Evolutionary conservation across 129 eudicot species (phyloP), one percentile per base, ranked within the genome.

Genomic region (Pseudognaphalium luteoalbum): DNA sequence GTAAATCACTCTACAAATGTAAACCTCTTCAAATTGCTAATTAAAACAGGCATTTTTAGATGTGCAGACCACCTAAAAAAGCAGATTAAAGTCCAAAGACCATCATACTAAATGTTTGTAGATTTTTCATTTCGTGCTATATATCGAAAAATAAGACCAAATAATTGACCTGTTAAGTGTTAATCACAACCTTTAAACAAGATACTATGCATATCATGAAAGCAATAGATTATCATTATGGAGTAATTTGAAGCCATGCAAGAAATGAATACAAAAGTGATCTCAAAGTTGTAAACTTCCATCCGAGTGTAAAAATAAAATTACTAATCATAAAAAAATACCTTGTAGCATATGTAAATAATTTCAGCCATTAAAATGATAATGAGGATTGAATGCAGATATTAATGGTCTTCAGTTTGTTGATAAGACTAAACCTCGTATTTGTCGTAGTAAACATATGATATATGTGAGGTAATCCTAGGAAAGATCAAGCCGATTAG

Each of bases 261-360:
- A 10, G 66, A 61, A 60, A 61, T 61, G 34, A 8, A 47, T 15
- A 10, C 29, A 37, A 22, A 57, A 34, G 33, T 4, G 54, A 47
- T 14, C 54, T 4, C 3, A 14, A 47, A 47, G 1, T 14, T 47
- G 16, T 10, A 44, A 44, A 44, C 15, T 1, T 44, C 12, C 16
- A 47, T 47, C 54, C 12, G 12, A 47, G 5, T 47, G 54, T 4
- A 47, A 3, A 42, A 42, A 1, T 47, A 47, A 47, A 47, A 47
- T 11, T 47, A 47, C 54, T 47, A n/a, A 47, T 12, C 4, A 47
- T 14, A 11, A 2, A 44, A 44, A 12, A 7, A 9, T 75, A 75
- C 78, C 71, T 75, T 75, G 78, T 44, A 44, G 44, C 42, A 51
- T 12, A 71, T 50, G 17, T 51, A 16, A 28, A 75, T 11, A 59